Percentiles rank a stretch among this genome's conserved stretches.
Conservation (phyloP, 352 stramenopile genomes). For the Globisporangium alternatum region DNA sequence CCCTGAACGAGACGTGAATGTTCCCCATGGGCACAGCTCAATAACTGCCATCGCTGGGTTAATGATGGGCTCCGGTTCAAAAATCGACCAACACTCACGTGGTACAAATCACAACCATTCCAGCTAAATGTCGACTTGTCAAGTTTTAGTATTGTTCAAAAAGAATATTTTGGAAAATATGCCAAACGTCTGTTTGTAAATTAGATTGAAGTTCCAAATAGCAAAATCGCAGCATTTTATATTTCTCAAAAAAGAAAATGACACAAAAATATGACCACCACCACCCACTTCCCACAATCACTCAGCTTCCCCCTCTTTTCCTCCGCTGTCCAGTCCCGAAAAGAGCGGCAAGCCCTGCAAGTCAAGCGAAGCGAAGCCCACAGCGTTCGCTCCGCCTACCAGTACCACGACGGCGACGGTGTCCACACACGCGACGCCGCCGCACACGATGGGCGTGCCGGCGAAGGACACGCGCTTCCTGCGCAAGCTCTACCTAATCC, state of each 20-base stretch:
- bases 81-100: neutral
- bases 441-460: neutral
- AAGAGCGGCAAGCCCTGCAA: neutral
- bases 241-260: neutral
- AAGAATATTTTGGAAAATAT: neutral
- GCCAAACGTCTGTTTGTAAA: no score
- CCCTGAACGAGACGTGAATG: neutral
- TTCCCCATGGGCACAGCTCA: neutral
- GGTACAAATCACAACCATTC: neutral
- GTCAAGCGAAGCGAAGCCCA: no score
- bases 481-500: constrained; percentile 14
- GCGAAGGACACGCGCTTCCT: constrained; percentile 12
- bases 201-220: no score
- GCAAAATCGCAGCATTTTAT: neutral
- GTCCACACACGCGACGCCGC: no score
- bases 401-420: no score
- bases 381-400: no score
- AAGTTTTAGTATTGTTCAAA: neutral
- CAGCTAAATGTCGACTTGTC: neutral
- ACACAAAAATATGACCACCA: neutral
- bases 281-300: neutral
- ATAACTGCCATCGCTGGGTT: neutral
- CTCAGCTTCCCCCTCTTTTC: neutral
- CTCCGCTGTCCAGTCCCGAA: neutral
- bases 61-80: neutral